A percentile compares a stretch with the other conserved stretches of the same genome.
Evolutionary conservation across 768 basidiomycete species (phyloP).

Genomic region (Mycena vulgaris): DNA sequence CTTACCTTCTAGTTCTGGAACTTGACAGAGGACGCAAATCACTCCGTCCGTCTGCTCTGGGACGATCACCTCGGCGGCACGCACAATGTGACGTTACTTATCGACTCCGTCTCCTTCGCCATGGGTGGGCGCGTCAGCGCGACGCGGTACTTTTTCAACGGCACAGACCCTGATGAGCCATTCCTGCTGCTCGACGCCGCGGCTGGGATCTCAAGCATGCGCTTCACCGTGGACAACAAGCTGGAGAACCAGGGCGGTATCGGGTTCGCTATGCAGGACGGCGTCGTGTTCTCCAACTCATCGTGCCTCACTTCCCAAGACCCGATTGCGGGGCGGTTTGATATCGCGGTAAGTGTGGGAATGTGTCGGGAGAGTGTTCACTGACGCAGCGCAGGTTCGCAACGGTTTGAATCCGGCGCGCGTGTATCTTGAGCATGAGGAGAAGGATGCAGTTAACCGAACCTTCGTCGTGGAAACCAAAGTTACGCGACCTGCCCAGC

Average conservation of each 20-base stretch:
- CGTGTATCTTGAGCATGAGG: not conserved
- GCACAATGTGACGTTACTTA: not conserved
- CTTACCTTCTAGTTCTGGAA: not conserved
- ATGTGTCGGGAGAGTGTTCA: too few relatives aligned
- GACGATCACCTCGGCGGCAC: not conserved
- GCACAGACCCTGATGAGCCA: too few relatives aligned
- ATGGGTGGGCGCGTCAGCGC: not conserved
- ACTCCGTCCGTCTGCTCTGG: too few relatives aligned
- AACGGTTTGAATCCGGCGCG: not conserved
- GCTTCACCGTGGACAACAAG: not conserved
- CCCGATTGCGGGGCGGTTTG: not conserved
- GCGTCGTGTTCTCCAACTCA: not conserved
- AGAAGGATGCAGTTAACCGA: not conserved
- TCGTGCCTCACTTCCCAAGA: not conserved
- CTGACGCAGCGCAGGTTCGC: not conserved
- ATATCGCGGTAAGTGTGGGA: not conserved
- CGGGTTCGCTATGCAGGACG: constrained; percentile 12
- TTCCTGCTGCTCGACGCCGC: not conserved
- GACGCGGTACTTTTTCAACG: not conserved
- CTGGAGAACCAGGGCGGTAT: constrained; percentile 13
- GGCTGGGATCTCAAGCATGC: not conserved
- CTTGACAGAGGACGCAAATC: too few relatives aligned
- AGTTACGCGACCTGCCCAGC: not conserved
- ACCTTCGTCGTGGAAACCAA: not conserved
- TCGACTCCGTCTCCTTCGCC: not conserved